Percentiles rank a stretch among this genome's conserved stretches.
Conservation (phyloP, 2,329 filamentous ascomycete genomes). For the Beauveria brongniartii region DNA sequence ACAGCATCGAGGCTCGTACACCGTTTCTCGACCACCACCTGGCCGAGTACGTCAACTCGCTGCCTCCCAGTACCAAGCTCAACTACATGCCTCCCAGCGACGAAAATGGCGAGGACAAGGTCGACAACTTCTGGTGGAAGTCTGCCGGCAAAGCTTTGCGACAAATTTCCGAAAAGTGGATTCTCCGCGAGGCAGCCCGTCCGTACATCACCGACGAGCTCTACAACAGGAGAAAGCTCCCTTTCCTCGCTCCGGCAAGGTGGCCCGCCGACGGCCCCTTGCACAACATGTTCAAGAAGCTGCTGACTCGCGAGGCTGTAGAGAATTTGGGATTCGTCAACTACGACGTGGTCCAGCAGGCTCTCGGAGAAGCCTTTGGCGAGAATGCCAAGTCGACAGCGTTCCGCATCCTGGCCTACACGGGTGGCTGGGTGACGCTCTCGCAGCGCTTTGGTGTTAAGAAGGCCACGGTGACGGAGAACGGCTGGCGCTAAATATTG, state of each 20-base stretch:
- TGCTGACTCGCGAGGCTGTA: conserved; percentile 21
- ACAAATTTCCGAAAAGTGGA: conserved; percentile 38
- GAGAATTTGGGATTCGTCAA: background rate
- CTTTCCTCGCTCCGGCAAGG: conserved; percentile 36
- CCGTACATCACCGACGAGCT: conserved; percentile 45
- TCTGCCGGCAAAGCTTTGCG: conserved; percentile 12
- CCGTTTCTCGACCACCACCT: conserved; percentile 28
- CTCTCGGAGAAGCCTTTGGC: background rate
- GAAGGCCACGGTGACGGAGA: conserved; percentile 18
- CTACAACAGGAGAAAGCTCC: conserved; percentile 41
- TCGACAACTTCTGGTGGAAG: conserved; percentile 7
- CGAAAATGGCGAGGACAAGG: background rate
- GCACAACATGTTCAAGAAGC: conserved; percentile 22
- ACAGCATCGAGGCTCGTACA: conserved; percentile 27
- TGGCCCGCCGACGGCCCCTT: conserved; percentile 36
- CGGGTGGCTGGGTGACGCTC: conserved; percentile 37
- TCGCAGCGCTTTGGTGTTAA: conserved; percentile 33
- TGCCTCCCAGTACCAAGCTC: conserved; percentile 24
- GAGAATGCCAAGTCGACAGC: conserved; percentile 9
- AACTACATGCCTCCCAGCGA: conserved; percentile 7
- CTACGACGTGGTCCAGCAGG: background rate
- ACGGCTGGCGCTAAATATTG: background rate
- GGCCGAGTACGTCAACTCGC: conserved; percentile 22
- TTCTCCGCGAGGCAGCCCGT: conserved; percentile 40
- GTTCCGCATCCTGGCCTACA: conserved; percentile 29